Percentiles rank a stretch among this genome's conserved stretches.
Evolutionary conservation across 1,284 basidiomycete species (phyloP).

Genomic region (Polyporus tsugae): DNA sequence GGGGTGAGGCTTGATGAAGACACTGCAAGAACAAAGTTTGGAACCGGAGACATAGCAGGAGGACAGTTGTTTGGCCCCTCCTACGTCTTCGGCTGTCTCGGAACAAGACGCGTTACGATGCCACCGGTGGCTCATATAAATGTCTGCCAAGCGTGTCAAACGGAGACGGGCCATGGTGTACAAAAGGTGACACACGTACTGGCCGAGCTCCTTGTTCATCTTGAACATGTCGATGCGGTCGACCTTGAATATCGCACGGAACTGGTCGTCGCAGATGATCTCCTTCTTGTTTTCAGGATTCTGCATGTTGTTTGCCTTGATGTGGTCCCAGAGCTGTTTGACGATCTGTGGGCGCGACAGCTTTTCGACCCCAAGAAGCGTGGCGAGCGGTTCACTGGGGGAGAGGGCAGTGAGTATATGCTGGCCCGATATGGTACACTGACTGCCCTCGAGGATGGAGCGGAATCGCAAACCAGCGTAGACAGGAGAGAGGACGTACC

Average conservation of each 20-base stretch:
- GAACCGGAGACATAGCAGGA: background rate
- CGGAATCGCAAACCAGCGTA: background rate
- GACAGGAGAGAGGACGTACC: slow-evolving; percentile 51
- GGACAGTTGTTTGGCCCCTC: background rate
- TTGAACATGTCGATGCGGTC: slow-evolving; percentile 88
- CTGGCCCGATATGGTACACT: background rate
- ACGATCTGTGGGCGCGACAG: slow-evolving; percentile 89
- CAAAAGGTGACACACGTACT: slow-evolving; percentile 54
- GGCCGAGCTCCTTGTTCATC: slow-evolving; percentile 85
- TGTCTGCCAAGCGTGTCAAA: slow-evolving; percentile 16
- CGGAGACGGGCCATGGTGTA: too few species aligned
- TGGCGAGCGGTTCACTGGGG: slow-evolving; percentile 67
- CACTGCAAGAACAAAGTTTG: background rate
- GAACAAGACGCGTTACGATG: slow-evolving; percentile 9
- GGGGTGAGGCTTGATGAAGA: background rate
- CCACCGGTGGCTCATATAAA: slow-evolving; percentile 20
- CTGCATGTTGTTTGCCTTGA: slow-evolving; percentile 81
- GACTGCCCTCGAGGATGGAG: background rate
- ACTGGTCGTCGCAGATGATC: slow-evolving; percentile 79
- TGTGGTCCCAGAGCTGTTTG: slow-evolving; percentile 87
- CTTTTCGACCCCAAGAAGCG: slow-evolving; percentile 63
- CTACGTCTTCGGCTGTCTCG: background rate
- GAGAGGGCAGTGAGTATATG: slow-evolving; percentile 6
- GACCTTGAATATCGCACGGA: slow-evolving; percentile 76
- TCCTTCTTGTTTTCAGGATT: slow-evolving; percentile 83